Conservation (phyloP, 768 basidiomycete species). For the Ramaria sp. region DNA sequence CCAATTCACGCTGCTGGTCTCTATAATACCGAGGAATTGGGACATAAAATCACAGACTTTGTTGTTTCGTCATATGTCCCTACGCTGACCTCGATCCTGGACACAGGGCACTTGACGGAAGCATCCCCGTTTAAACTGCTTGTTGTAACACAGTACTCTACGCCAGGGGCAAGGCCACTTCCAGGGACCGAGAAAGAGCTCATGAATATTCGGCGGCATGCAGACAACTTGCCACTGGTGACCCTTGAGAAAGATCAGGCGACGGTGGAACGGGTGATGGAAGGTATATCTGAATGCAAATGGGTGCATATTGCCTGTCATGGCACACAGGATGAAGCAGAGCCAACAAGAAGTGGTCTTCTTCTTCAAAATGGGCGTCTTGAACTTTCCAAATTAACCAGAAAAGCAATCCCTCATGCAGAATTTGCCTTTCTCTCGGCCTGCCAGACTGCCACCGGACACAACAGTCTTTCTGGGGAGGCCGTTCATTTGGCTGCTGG, state of each 20-base stretch:
- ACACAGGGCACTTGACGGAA: too few species aligned
- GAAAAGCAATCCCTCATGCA: constrained; percentile 9
- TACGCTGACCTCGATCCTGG: not conserved
- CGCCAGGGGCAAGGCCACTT: not conserved
- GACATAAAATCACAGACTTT: not conserved
- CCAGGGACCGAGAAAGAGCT: not conserved
- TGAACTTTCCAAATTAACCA: constrained; percentile 8
- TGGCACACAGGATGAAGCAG: not conserved
- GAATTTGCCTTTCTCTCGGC: constrained; percentile 36
- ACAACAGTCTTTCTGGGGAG: constrained; percentile 19
- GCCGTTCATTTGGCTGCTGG: constrained; percentile 32
- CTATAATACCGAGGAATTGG: not conserved
- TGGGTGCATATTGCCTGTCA: not conserved
- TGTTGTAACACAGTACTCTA: not conserved
- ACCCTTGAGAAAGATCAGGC: not conserved
- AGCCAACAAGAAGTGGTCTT: not conserved
- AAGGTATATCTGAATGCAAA: not conserved
- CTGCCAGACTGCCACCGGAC: constrained; percentile 31
- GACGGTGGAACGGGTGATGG: not conserved
- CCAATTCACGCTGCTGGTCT: constrained; percentile 13
- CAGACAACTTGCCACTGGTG: not conserved
- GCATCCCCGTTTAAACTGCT: not conserved
- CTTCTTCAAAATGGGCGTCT: not conserved
- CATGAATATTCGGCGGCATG: not conserved
- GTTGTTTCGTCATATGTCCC: constrained; percentile 12